phyloP scores from a whole-genome alignment of 169 alveolate genomes.

The Amoebophrya sp. region DNA sequence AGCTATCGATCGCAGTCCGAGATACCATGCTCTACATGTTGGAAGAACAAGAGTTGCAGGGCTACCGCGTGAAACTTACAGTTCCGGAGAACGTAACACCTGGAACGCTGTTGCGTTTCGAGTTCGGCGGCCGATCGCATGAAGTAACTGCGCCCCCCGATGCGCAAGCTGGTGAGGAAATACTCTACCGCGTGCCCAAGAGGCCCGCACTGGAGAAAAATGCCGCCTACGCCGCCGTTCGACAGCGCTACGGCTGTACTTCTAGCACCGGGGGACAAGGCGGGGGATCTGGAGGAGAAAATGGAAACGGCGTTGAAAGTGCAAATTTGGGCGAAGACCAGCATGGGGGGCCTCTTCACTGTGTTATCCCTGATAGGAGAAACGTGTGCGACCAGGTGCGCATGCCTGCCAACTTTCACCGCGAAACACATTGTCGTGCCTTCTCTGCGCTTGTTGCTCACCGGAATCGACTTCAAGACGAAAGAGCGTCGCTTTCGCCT shows the following conservation, averaged over 20 bases:
- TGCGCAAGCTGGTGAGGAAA: neutral
- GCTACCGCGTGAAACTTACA: neutral
- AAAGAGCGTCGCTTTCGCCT: neutral
- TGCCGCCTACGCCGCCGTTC: neutral
- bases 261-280: neutral
- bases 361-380: neutral
- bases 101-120: neutral
- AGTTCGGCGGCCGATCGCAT: neutral
- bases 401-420: conserved; percentile 1
- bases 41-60: neutral
- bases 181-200: neutral
- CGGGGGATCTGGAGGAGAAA: no score
- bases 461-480: no score
- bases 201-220: neutral
- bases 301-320: no score
- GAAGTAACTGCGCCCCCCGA: neutral
- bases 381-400: neutral
- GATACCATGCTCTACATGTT: neutral
- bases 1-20: neutral
- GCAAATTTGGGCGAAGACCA: neutral
- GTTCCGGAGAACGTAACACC: neutral
- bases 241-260: neutral
- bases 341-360: neutral
- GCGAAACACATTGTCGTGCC: no score
- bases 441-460: no score